These are phyloP conservation scores for Diplogelasinospora grovesii DNA, from an alignment of 495 filamentous ascomycete species.

Conservation along the genomic window DNA sequence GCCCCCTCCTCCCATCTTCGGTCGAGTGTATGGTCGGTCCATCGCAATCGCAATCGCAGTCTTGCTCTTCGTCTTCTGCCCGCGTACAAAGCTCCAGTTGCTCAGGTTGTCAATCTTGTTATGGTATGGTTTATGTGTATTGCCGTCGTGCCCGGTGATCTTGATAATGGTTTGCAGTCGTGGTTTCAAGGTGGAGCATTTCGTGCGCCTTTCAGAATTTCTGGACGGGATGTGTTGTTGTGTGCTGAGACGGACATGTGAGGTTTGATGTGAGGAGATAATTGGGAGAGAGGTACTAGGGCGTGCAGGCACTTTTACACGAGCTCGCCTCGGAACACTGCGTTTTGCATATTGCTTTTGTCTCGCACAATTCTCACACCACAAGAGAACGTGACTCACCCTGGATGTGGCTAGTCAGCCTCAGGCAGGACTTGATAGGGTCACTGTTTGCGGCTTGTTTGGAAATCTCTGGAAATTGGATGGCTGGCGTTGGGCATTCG, in stretches of 20 bases:
- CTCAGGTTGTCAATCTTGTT: neutral
- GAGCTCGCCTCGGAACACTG: too few relatives aligned
- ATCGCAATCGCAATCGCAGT: too few relatives aligned
- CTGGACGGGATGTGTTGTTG: slow-evolving; percentile 17
- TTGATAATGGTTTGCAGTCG: slow-evolving; percentile 14
- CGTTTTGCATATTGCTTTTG: too few relatives aligned
- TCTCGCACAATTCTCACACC: too few relatives aligned
- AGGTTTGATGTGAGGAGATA: too few relatives aligned
- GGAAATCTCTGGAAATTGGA: slow-evolving; percentile 12
- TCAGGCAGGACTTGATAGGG: slow-evolving; percentile 14
- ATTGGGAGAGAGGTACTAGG: too few relatives aligned
- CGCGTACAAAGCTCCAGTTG: too few relatives aligned
- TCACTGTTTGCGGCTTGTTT: neutral
- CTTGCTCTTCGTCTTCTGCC: too few relatives aligned
- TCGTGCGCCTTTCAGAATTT: slow-evolving; percentile 17
- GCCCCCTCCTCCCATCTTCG: slow-evolving; percentile 16
- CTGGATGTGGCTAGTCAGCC: slow-evolving; percentile 22
- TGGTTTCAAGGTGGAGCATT: slow-evolving; percentile 21
- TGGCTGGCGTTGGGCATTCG: slow-evolving; percentile 25
- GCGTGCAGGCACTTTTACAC: too few relatives aligned
- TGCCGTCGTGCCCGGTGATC: slow-evolving; percentile 5
- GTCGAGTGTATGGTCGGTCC: slow-evolving; percentile 24
- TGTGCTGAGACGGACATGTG: slow-evolving; percentile 17
- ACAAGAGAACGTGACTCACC: slow-evolving; percentile 20
- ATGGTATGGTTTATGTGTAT: neutral